A percentile compares a stretch with the other conserved stretches of the same genome.
Evolutionary conservation across 2,329 filamentous ascomycete genomes (phyloP).

Genomic region (Emergomyces africanus): DNA sequence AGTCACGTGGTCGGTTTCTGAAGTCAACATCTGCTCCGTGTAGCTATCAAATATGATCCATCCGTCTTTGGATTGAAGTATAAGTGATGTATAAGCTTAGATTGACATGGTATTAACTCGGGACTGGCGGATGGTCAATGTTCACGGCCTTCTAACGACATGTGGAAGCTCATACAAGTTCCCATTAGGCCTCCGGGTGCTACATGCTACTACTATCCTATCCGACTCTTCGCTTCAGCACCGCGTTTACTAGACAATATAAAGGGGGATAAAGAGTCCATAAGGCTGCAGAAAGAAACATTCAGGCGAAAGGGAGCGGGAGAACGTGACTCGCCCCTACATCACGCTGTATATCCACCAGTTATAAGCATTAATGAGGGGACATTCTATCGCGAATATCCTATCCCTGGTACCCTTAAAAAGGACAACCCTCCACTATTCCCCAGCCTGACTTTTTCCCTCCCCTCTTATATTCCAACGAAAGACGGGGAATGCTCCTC

Average conservation of each 20-base stretch:
- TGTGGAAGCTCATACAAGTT: background rate
- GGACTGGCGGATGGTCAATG: background rate
- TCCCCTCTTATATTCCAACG: constrained; percentile 40
- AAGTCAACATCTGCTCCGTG: no score
- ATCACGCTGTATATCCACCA: constrained; percentile 25
- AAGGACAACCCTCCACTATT: constrained; percentile 61
- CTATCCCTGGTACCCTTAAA: constrained; percentile 35
- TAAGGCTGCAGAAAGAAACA: background rate
- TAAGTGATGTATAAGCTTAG: no score
- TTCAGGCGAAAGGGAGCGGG: background rate
- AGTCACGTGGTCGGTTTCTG: no score
- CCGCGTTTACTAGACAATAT: background rate
- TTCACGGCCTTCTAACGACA: background rate
- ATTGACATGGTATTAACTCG: no score
- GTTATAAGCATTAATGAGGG: constrained; percentile 62
- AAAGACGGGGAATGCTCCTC: constrained; percentile 8
- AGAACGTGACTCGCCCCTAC: background rate
- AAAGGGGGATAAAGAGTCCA: background rate
- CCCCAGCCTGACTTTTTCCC: constrained; percentile 52
- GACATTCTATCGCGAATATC: constrained; percentile 72
- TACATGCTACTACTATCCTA: background rate
- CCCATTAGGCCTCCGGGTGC: background rate
- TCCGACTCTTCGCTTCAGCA: background rate
- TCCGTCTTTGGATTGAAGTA: no score
- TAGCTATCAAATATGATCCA: no score